phyloP scores from a whole-genome alignment of 2,329 filamentous ascomycete species.

The Cladosporium sp. region DNA sequence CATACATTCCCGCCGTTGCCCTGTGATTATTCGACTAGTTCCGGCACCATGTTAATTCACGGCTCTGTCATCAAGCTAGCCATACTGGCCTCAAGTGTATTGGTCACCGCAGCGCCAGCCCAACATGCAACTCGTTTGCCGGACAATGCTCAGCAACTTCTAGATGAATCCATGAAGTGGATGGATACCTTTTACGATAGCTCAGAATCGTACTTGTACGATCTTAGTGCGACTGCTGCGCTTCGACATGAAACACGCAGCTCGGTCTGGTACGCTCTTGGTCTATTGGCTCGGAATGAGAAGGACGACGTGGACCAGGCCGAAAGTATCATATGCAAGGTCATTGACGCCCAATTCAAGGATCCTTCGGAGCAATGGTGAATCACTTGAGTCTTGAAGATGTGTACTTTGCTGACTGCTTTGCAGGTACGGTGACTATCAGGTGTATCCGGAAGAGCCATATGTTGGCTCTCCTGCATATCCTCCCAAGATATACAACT shows the following conservation, averaged over 20 bases:
- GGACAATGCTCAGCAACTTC: neutral
- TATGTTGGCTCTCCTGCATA: slow-evolving; percentile 52
- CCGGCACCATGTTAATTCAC: too few relatives aligned
- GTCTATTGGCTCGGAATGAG: slow-evolving; percentile 53
- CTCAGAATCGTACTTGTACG: slow-evolving; percentile 51
- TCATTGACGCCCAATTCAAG: slow-evolving; percentile 52
- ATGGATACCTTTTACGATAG: slow-evolving; percentile 54
- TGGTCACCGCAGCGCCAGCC: neutral
- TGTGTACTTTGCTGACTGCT: slow-evolving; percentile 15
- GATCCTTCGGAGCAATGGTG: slow-evolving; percentile 53
- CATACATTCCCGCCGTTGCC: too few relatives aligned
- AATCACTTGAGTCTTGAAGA: neutral
- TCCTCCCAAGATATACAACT: slow-evolving; percentile 48
- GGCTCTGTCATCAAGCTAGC: neutral
- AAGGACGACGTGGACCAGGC: slow-evolving; percentile 49
- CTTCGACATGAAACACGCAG: slow-evolving; percentile 55
- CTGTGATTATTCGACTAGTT: too few relatives aligned
- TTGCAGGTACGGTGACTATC: slow-evolving; percentile 46
- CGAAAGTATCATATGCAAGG: slow-evolving; percentile 51
- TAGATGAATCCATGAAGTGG: slow-evolving; percentile 8
- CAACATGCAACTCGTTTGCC: slow-evolving; percentile 1
- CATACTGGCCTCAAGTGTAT: neutral
- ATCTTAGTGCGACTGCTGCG: slow-evolving; percentile 42
- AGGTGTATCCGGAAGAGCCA: slow-evolving; percentile 55
- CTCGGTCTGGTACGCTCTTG: slow-evolving; percentile 57